Evolutionary conservation across 2,329 filamentous ascomycete species (phyloP).

Genomic region (Bimuria novae-zelandiae): DNA sequence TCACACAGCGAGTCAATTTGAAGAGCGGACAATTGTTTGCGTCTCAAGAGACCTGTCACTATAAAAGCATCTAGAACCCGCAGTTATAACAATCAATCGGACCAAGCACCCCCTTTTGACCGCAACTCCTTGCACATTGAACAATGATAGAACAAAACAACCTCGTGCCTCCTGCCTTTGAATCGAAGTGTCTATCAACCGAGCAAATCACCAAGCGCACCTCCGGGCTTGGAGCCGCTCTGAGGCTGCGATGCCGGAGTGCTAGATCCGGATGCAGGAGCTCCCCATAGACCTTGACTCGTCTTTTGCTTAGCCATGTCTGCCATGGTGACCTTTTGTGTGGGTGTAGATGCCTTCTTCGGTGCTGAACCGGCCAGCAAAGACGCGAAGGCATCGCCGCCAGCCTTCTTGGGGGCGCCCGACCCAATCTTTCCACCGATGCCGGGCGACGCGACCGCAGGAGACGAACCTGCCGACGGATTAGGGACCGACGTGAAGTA

Average conservation of each 20-base stretch:
- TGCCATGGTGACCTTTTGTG: slow-evolving; percentile 75
- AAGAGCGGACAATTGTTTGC: neutral
- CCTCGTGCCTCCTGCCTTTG: neutral
- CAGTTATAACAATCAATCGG: too few species aligned
- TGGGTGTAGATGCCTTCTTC: slow-evolving; percentile 70
- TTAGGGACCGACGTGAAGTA: slow-evolving; percentile 83
- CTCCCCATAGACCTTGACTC: slow-evolving; percentile 90
- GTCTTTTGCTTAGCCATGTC: slow-evolving; percentile 99
- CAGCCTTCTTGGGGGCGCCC: slow-evolving; percentile 53
- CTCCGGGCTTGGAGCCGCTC: slow-evolving; percentile 41
- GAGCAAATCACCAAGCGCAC: slow-evolving; percentile 43
- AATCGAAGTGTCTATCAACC: slow-evolving; percentile 24
- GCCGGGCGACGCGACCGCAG: slow-evolving; percentile 49
- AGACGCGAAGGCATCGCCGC: slow-evolving; percentile 86
- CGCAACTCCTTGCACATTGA: slow-evolving; percentile 5
- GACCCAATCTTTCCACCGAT: slow-evolving; percentile 45
- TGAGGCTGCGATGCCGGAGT: slow-evolving; percentile 37
- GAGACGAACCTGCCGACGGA: slow-evolving; percentile 45
- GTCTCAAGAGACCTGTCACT: neutral
- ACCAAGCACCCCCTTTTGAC: slow-evolving; percentile 6
- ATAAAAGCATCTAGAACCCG: neutral
- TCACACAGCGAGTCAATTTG: too few species aligned
- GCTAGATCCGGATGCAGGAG: slow-evolving; percentile 55
- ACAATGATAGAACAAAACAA: slow-evolving; percentile 2
- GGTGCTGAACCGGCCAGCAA: slow-evolving; percentile 79